These are phyloP conservation scores for Neurospora sp. DNA, from an alignment of 495 filamentous ascomycete genomes.

Conservation along the genomic window DNA sequence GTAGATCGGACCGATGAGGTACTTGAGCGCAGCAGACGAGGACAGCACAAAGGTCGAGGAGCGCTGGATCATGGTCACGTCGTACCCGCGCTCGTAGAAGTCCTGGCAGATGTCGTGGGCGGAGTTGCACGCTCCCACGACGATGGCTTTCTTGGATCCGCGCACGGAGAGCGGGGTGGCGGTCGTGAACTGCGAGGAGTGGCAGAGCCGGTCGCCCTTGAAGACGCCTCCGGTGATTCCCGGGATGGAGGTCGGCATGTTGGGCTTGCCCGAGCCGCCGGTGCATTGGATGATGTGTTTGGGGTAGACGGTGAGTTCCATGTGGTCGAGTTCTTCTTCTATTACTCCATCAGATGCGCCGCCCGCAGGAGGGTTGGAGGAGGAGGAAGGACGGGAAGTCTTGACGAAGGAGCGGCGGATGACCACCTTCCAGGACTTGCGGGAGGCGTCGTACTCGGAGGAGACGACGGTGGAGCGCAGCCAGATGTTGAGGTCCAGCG, in stretches of 20 bases:
- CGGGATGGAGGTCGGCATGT: slow-evolving; percentile 46
- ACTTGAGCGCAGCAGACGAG: slow-evolving; percentile 34
- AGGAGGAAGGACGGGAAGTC: slow-evolving; percentile 47
- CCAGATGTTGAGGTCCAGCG: slow-evolving; percentile 75
- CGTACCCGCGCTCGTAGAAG: slow-evolving; percentile 67
- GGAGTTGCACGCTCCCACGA: slow-evolving; percentile 75
- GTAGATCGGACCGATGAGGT: slow-evolving; percentile 50
- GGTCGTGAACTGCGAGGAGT: slow-evolving; percentile 60
- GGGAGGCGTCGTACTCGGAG: slow-evolving; percentile 42
- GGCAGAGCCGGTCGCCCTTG: slow-evolving; percentile 49
- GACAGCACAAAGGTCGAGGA: slow-evolving; percentile 63
- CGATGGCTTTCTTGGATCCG: slow-evolving; percentile 55
- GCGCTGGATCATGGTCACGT: slow-evolving; percentile 79
- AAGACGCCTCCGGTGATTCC: slow-evolving; percentile 47
- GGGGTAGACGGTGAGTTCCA: not conserved
- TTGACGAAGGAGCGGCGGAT: slow-evolving; percentile 45
- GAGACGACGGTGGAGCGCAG: slow-evolving; percentile 42
- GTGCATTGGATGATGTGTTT: slow-evolving; percentile 63
- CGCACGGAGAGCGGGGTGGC: slow-evolving; percentile 24
- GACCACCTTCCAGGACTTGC: slow-evolving; percentile 50
- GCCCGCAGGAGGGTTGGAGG: not conserved
- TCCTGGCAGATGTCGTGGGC: slow-evolving; percentile 78
- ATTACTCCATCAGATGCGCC: not conserved
- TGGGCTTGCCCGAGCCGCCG: slow-evolving; percentile 62
- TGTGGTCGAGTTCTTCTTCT: not conserved